Percentiles rank a stretch among this genome's conserved stretches.
These are phyloP conservation scores for Eragrostis curvula DNA, from an alignment of 176 grass and related monocot genomes.

Conservation along the genomic window DNA sequence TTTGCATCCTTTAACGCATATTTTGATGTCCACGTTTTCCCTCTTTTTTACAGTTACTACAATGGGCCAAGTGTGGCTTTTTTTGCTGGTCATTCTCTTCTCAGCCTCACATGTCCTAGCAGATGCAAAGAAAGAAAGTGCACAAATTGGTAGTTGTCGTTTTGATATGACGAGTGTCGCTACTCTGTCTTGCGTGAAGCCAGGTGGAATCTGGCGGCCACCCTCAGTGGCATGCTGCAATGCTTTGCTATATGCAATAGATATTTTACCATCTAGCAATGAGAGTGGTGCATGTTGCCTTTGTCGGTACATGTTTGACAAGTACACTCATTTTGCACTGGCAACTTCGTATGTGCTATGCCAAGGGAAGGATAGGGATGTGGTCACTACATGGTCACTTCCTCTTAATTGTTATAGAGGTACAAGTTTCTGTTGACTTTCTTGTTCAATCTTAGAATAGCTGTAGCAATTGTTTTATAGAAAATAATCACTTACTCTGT, in stretches of 20 bases:
- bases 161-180: background rate
- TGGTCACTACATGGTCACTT: background rate
- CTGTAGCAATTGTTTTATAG: background rate
- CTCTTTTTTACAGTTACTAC: too few species aligned
- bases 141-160: too few species aligned
- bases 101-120: too few species aligned
- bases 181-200: background rate
- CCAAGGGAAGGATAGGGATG: background rate
- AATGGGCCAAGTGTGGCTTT: too few species aligned
- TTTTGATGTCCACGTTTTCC: too few species aligned
- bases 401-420: background rate
- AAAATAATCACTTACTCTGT: background rate
- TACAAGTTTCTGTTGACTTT: background rate
- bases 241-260: conserved; percentile 2
- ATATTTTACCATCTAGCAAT: background rate
- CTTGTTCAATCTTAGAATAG: background rate
- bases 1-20: too few species aligned
- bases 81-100: too few species aligned
- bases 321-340: background rate
- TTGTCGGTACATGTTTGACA: background rate
- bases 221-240: conserved; percentile 1
- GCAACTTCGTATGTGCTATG: conserved; percentile 1
- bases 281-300: conserved; percentile 17
- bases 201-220: background rate
- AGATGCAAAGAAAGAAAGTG: too few species aligned